These are phyloP conservation scores for Beauveria brongniartii DNA, from an alignment of 2,329 filamentous ascomycete species.

Conservation along the genomic window DNA sequence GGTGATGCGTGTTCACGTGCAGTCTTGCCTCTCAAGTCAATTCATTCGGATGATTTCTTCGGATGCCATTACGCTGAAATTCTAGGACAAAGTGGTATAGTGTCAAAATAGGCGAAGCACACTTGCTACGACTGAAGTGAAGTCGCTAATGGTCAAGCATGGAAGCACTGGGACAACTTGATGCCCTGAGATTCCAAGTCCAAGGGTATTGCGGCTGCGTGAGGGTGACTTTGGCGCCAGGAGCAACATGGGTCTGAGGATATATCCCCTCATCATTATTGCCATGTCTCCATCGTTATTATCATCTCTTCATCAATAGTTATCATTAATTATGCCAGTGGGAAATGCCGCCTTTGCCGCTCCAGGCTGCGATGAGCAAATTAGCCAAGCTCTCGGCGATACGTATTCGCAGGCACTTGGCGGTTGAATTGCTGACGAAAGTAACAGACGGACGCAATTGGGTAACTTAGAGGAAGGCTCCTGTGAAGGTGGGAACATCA, in stretches of 20 bases:
- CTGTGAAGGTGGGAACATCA: not conserved
- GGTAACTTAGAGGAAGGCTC: not conserved
- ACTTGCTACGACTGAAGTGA: too few species aligned
- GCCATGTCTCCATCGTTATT: not conserved
- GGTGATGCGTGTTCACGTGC: constrained; percentile 18
- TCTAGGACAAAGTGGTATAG: too few species aligned
- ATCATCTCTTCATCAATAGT: not conserved
- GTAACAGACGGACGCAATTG: constrained; percentile 1
- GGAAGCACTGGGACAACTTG: not conserved
- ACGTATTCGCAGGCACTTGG: not conserved
- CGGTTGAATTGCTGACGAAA: not conserved
- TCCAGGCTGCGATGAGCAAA: not conserved
- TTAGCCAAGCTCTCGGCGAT: not conserved
- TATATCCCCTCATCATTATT: too few species aligned
- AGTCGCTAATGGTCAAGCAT: not conserved
- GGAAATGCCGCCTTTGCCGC: not conserved
- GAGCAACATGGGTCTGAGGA: too few species aligned
- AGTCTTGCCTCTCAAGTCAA: too few species aligned
- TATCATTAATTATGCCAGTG: not conserved
- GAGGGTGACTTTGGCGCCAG: not conserved
- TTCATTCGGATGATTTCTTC: too few species aligned
- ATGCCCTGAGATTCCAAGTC: not conserved
- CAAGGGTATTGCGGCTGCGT: not conserved
- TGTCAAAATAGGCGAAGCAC: too few species aligned
- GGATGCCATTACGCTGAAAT: too few species aligned